These are phyloP conservation scores for Penicillium sp. DNA, from an alignment of 2,329 filamentous ascomycete genomes.

Conservation along the genomic window DNA sequence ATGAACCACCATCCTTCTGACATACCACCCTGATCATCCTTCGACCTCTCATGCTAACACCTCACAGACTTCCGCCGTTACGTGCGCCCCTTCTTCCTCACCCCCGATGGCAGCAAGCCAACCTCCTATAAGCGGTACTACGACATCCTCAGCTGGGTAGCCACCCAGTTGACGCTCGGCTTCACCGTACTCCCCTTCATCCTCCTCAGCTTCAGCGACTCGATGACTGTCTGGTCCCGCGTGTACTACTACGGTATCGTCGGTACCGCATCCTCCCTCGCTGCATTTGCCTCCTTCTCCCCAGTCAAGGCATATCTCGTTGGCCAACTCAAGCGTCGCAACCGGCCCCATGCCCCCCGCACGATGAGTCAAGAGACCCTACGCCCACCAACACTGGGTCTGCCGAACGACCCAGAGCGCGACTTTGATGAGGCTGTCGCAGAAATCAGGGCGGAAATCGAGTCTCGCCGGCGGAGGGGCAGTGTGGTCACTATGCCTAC, in stretches of 20 bases:
- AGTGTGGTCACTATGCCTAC: conserved; percentile 49
- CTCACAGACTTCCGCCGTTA: conserved; percentile 79
- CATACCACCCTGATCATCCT: background rate
- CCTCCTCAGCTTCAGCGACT: conserved; percentile 72
- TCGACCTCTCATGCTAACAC: conserved; percentile 11
- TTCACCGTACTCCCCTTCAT: conserved; percentile 86
- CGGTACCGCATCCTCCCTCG: conserved; percentile 66
- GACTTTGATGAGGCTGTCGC: conserved; percentile 78
- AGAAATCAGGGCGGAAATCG: conserved; percentile 75
- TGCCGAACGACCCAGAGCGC: conserved; percentile 73
- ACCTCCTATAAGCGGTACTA: conserved; percentile 80
- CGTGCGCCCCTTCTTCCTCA: conserved; percentile 89
- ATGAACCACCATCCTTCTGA: conserved; percentile 44
- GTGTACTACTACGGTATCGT: conserved; percentile 87
- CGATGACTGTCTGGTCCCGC: conserved; percentile 75
- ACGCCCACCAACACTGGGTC: conserved; percentile 70
- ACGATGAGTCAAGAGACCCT: conserved; percentile 63
- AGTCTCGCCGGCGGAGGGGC: conserved; percentile 58
- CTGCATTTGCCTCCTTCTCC: conserved; percentile 79
- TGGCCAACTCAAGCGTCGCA: conserved; percentile 62
- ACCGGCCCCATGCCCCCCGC: conserved; percentile 44
- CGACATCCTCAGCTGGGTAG: conserved; percentile 73
- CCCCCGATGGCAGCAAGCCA: conserved; percentile 70
- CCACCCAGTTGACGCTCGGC: conserved; percentile 80
- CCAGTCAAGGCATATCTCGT: conserved; percentile 69